Conservation (phyloP, 805 yeast species). For the Cyberlindnera lachancei region DNA sequence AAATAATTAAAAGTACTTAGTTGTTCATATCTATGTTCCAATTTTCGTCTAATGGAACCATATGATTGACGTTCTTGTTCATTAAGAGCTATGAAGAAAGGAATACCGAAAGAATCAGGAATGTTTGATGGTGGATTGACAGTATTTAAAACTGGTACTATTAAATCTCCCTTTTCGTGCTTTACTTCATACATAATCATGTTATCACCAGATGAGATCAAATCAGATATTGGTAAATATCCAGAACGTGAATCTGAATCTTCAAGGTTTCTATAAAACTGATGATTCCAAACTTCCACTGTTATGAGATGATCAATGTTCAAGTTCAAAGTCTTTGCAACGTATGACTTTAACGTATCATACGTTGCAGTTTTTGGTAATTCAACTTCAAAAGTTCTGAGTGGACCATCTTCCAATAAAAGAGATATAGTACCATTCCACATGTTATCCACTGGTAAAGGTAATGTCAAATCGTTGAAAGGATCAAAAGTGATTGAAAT, state of each 20-base stretch:
- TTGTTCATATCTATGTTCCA: conserved; percentile 42
- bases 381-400: conserved; percentile 60
- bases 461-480: conserved; percentile 81
- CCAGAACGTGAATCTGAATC: conserved; percentile 41
- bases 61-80: conserved; percentile 47
- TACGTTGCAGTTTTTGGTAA: conserved; percentile 58
- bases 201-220: conserved; percentile 55
- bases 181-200: conserved; percentile 56
- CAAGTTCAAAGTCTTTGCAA: conserved; percentile 40
- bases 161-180: conserved; percentile 35
- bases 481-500: conserved; percentile 91
- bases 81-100: conserved; percentile 59
- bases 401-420: conserved; percentile 48
- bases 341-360: conserved; percentile 52
- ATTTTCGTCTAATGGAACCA: conserved; percentile 48
- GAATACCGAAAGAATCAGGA: conserved; percentile 59
- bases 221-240: conserved; percentile 59
- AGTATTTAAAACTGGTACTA: conserved; percentile 56
- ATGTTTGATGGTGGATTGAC: conserved; percentile 31
- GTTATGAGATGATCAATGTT: conserved; percentile 36
- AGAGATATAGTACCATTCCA: conserved; percentile 65
- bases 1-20: conserved; percentile 38
- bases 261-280: conserved; percentile 65
- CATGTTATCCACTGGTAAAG: conserved; percentile 67
- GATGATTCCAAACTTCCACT: conserved; percentile 57